Evolutionary conservation across 257 asterid genomes (phyloP).

Genomic region (Solanum neorickii): DNA sequence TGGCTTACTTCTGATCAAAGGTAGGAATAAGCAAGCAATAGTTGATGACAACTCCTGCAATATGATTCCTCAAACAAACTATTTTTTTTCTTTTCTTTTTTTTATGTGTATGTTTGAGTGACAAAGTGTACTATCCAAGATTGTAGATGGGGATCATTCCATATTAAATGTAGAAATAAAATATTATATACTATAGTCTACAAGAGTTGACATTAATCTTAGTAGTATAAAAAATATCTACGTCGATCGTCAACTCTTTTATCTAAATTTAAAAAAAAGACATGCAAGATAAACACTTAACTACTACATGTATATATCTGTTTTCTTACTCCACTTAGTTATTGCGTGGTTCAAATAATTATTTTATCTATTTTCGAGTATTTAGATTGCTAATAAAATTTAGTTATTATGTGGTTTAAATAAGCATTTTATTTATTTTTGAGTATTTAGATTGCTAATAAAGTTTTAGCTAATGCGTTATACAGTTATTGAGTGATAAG

Average conservation of each 20-base stretch:
- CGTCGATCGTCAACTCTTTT: neutral
- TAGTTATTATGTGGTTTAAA: neutral
- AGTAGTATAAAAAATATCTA: neutral
- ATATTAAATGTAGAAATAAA: neutral
- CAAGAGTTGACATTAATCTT: neutral
- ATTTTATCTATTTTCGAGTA: no score
- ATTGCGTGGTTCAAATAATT: neutral
- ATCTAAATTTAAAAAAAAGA: neutral
- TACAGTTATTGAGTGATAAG: neutral
- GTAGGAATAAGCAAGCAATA: neutral
- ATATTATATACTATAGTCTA: neutral
- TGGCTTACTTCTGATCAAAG: constrained; percentile 17
- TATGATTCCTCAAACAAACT: neutral
- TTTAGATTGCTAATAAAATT: neutral
- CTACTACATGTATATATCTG: neutral
- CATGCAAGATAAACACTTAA: neutral
- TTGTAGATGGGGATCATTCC: neutral
- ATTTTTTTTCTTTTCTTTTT: neutral
- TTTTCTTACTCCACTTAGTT: neutral
- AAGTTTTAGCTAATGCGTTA: neutral
- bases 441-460: neutral
- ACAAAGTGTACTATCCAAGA: neutral
- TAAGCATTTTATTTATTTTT: no score
- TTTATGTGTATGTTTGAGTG: neutral
- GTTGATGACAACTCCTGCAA: neutral